Conservation (phyloP, 352 stramenopile species). For the Saprolegnia parasitica region DNA sequence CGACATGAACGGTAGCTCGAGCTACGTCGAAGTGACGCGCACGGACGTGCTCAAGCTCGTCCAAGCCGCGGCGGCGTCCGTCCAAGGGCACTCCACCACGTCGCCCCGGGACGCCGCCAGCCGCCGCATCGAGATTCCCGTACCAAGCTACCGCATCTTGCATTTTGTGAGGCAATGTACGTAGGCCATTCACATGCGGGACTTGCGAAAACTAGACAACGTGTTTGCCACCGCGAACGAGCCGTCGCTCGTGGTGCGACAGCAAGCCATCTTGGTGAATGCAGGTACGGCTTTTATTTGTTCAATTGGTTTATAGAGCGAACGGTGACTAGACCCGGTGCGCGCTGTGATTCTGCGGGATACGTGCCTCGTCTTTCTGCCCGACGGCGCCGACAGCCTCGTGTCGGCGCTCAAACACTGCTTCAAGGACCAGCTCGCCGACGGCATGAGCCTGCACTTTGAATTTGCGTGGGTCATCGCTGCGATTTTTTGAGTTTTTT, state of each 20-base stretch:
- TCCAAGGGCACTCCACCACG: too few relatives aligned
- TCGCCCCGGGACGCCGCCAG: too few relatives aligned
- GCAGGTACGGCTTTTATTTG: slow-evolving; percentile 35
- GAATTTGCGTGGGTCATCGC: slow-evolving; percentile 45
- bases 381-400: slow-evolving; percentile 43
- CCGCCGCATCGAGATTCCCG: slow-evolving; percentile 1
- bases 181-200: slow-evolving; percentile 62
- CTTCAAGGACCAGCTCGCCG: slow-evolving; percentile 37
- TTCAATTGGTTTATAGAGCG: not conserved
- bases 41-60: slow-evolving; percentile 50
- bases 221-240: slow-evolving; percentile 66
- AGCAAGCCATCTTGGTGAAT: slow-evolving; percentile 76
- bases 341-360: slow-evolving; percentile 45
- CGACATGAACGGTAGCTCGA: slow-evolving; percentile 44
- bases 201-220: slow-evolving; percentile 71
- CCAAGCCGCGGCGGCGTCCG: slow-evolving; percentile 16
- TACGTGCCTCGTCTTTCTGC: slow-evolving; percentile 41
- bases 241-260: slow-evolving; percentile 59
- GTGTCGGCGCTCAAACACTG: slow-evolving; percentile 40
- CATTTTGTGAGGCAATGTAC: not conserved
- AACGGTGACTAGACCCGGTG: slow-evolving; percentile 35
- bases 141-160: not conserved
- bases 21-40: slow-evolving; percentile 49
- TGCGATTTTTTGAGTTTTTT: not conserved
- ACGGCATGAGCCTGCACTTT: slow-evolving; percentile 30